Conservation (phyloP, 208 protist genomes). For the Trypanosoma rangeli region DNA sequence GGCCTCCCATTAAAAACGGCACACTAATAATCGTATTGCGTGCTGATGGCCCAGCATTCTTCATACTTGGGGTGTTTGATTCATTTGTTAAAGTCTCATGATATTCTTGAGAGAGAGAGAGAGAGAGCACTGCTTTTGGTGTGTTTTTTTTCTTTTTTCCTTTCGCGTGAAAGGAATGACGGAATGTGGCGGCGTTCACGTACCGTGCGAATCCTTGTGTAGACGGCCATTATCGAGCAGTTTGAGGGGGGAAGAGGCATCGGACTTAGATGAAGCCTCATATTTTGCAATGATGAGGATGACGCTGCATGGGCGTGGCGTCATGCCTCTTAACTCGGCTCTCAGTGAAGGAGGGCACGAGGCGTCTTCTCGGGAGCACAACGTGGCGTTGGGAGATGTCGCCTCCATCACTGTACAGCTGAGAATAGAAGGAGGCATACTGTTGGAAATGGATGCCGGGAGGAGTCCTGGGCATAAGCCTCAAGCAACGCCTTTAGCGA, state of each 20-base stretch:
- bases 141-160: conserved; percentile 3
- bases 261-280: not conserved
- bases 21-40: no score
- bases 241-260: not conserved
- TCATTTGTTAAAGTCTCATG: no score
- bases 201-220: conserved; percentile 1
- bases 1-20: no score
- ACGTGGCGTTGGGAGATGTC: conserved; percentile 5
- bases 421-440: not conserved
- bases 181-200: not conserved
- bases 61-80: no score
- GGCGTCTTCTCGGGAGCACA: not conserved
- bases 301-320: not conserved
- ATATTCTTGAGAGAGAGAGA: no score
- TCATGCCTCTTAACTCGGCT: not conserved
- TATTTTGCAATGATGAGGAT: not conserved
- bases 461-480: not conserved
- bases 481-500: not conserved
- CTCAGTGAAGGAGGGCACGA: not conserved
- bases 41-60: no score
- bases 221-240: not conserved
- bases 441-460: not conserved
- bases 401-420: conserved; percentile 4
- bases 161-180: conserved; percentile 1
- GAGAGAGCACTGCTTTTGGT: not conserved